Evolutionary conservation across 2,329 filamentous ascomycete genomes (phyloP), one percentile per base, ranked within the genome.

Genomic region (Cladophialophora yegresii): DNA sequence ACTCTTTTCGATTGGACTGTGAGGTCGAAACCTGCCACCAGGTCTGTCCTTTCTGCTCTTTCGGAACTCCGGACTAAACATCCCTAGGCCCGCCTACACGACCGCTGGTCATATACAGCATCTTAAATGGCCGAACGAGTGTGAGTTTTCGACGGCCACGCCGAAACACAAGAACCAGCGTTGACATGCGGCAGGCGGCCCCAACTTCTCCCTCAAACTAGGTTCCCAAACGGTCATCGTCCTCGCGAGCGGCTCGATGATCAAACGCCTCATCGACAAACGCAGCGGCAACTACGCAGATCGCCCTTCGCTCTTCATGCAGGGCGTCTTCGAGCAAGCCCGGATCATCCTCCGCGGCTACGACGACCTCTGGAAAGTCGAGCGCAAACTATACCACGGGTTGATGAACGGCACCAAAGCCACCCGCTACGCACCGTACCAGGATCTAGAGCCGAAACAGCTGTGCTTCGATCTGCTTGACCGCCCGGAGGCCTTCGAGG

Each of bases 201-300:
- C 82, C 0, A 72, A 85, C 0, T 84, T 82, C 69, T 82, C 78
- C 0, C 73, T 85, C 1, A 81, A 83, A 1, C 72, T 84, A 0
- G 83, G 83, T 0, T 79, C 79, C 0, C 77, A 79, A 50, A 74
- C 76, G 6, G 72, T 83, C 68, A 73, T 85, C n/a, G 79, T 85
- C 0, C 72, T 85, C 0, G 79, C 76, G 0, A 78, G 77, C 0
- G 78, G 80, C 32, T 65, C 75, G 54, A 77, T 77, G 0, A 77
- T 84, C 30, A 83, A 81, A 55, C 82, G 85, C 7, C 70, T 85
- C 4, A 64, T 85, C 2, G 62, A 85, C 61, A 81, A 82, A 64
- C 74, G 78, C 30, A 80, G 81, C 51, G 72, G 66, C 12, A 82
- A 82, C 16, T 85, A 85, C 71, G 57, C 57, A 0, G 78, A 79